phyloP scores from a whole-genome alignment of 495 filamentous ascomycete genomes.

The Hypoxylon perforatum region DNA sequence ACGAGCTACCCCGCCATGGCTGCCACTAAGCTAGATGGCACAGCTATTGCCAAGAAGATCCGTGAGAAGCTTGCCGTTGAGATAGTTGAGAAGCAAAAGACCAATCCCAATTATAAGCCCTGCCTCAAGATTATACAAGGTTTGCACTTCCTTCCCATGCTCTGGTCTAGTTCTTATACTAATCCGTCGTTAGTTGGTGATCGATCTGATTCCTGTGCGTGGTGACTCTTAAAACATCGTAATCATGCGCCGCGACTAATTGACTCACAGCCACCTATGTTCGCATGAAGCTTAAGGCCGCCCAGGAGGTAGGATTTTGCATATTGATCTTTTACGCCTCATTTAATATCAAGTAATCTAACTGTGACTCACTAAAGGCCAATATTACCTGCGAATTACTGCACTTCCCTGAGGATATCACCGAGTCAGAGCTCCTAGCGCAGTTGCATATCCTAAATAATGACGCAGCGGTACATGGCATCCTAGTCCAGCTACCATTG shows the following conservation, averaged over 20 bases:
- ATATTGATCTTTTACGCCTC: conserved; percentile 6
- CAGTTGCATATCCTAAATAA: conserved; percentile 85
- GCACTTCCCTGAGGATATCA: conserved; percentile 81
- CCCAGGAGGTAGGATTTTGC: conserved; percentile 76
- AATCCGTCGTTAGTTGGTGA: conserved; percentile 73
- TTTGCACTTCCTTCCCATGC: conserved; percentile 51
- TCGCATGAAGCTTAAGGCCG: conserved; percentile 98
- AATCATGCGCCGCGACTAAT: conserved; percentile 41
- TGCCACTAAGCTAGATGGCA: conserved; percentile 94
- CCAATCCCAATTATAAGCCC: conserved; percentile 87
- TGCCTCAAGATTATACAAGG: conserved; percentile 93
- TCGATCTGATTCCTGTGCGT: conserved; percentile 90
- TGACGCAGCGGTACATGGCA: conserved; percentile 87
- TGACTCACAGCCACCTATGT: conserved; percentile 86
- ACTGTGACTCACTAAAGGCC: conserved; percentile 65
- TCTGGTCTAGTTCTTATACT: not conserved
- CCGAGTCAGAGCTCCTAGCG: conserved; percentile 86
- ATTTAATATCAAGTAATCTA: conserved; percentile 19
- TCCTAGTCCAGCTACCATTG: conserved; percentile 92
- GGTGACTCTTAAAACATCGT: conserved; percentile 23
- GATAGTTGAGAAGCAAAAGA: conserved; percentile 81
- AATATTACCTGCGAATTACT: conserved; percentile 88
- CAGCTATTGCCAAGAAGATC: conserved; percentile 89
- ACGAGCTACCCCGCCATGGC: conserved; percentile 73
- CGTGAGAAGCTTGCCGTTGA: conserved; percentile 79